Evolutionary conservation across 805 yeast species (phyloP).

Genomic region (Spencermartinsiella europaea): DNA sequence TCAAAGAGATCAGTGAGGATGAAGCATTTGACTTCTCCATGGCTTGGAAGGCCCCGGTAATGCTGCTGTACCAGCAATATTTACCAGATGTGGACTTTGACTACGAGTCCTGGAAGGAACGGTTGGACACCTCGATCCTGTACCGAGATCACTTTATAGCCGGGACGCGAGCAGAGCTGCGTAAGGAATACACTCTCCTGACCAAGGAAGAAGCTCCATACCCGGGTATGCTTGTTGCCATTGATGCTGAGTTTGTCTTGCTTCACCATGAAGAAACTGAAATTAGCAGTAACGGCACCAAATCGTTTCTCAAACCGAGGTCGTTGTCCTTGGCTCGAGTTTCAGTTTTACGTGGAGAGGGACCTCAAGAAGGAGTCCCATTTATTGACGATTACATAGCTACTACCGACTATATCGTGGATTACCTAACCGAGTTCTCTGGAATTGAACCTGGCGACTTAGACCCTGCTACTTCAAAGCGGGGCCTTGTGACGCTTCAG

Average conservation of each 20-base stretch:
- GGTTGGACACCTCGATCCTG: constrained; percentile 58
- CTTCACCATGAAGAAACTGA: constrained; percentile 75
- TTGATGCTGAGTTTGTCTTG: constrained; percentile 95
- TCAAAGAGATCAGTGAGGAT: constrained; percentile 61
- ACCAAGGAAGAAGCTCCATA: constrained; percentile 65
- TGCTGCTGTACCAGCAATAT: constrained; percentile 54
- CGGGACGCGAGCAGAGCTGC: constrained; percentile 53
- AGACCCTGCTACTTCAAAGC: constrained; percentile 58
- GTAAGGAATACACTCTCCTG: constrained; percentile 62
- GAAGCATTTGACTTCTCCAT: constrained; percentile 71
- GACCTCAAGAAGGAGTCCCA: constrained; percentile 62
- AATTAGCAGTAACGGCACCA: constrained; percentile 65
- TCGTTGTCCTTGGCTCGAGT: constrained; percentile 78
- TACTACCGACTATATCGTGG: constrained; percentile 60
- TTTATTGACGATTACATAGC: constrained; percentile 91
- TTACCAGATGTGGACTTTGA: constrained; percentile 34
- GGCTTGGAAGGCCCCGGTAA: constrained; percentile 82
- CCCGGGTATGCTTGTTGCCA: constrained; percentile 76
- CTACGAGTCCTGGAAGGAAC: constrained; percentile 43
- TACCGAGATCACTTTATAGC: constrained; percentile 72
- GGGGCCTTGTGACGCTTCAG: constrained; percentile 70
- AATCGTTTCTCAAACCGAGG: constrained; percentile 67
- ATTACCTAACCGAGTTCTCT: constrained; percentile 82
- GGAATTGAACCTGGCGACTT: constrained; percentile 95
- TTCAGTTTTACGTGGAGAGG: constrained; percentile 68